phyloP scores from a whole-genome alignment of 257 asterid genomes.

The Scutellaria barbata region DNA sequence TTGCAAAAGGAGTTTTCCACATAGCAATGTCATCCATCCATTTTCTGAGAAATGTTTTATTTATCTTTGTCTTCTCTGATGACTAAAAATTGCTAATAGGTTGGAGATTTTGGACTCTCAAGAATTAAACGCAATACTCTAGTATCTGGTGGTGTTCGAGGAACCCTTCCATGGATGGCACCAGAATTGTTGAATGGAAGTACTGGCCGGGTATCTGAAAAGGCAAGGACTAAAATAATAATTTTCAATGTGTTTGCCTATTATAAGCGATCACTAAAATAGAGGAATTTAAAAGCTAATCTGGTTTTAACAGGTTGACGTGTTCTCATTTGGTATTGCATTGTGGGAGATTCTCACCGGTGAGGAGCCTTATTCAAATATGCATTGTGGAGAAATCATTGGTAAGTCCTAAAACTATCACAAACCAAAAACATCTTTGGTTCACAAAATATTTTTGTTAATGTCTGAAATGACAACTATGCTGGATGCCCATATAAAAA shows the following conservation, averaged over 20 bases:
- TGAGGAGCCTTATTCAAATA: slow-evolving; percentile 81
- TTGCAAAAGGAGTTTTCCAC: neutral
- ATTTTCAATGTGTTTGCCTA: slow-evolving; percentile 22
- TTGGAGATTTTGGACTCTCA: slow-evolving; percentile 79
- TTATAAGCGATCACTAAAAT: slow-evolving; percentile 2
- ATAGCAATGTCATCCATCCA: slow-evolving; percentile 8
- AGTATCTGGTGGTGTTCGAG: slow-evolving; percentile 81
- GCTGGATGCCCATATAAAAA: slow-evolving; percentile 9
- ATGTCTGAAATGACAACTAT: slow-evolving; percentile 12
- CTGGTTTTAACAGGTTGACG: slow-evolving; percentile 66
- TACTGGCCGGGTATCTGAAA: slow-evolving; percentile 66
- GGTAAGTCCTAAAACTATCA: slow-evolving; percentile 49
- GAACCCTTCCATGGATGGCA: slow-evolving; percentile 86
- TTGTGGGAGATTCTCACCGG: slow-evolving; percentile 84
- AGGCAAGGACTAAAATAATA: slow-evolving; percentile 42
- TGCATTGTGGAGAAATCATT: slow-evolving; percentile 83
- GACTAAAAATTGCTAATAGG: slow-evolving; percentile 46
- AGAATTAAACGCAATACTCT: slow-evolving; percentile 72
- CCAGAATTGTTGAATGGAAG: slow-evolving; percentile 78
- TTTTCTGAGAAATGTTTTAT: slow-evolving; percentile 7
- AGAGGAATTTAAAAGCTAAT: slow-evolving; percentile 27
- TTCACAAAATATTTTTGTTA: slow-evolving; percentile 10
- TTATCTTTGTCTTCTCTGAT: slow-evolving; percentile 20
- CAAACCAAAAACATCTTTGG: slow-evolving; percentile 1
- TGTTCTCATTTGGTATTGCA: slow-evolving; percentile 74